Conservation (phyloP, 2,329 filamentous ascomycete genomes). For the Talaromyces sp. region DNA sequence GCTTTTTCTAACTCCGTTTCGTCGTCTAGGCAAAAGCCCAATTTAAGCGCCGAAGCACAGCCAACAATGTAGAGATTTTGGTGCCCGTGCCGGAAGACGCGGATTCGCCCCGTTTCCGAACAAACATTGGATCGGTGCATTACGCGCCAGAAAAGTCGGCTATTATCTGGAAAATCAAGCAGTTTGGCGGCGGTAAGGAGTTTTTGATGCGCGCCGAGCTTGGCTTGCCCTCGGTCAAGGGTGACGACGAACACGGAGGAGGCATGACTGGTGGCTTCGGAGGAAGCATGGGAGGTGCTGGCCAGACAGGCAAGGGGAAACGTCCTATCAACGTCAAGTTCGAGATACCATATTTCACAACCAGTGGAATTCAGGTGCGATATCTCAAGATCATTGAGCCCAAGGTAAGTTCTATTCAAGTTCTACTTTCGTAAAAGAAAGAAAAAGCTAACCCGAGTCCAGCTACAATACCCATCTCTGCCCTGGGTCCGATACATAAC, state of each 20-base stretch:
- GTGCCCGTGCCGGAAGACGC: constrained; percentile 97
- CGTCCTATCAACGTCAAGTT: constrained; percentile 98
- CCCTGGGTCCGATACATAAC: constrained; percentile 99
- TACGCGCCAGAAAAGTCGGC: constrained; percentile 96
- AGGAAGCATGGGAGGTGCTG: constrained; percentile 89
- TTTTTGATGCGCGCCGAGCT: constrained; percentile 98
- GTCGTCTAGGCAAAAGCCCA: constrained; percentile 70
- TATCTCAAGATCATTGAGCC: constrained; percentile 99
- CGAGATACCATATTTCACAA: constrained; percentile 99
- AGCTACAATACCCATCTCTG: constrained; percentile 96
- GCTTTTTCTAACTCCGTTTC: background rate
- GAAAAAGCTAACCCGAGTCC: background rate
- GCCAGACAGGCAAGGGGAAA: constrained; percentile 77
- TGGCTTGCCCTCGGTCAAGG: constrained; percentile 86
- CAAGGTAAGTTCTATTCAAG: constrained; percentile 62
- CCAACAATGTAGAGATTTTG: constrained; percentile 97
- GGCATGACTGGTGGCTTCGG: constrained; percentile 98
- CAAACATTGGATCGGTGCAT: constrained; percentile 94
- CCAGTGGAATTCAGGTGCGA: constrained; percentile 94
- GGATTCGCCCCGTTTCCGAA: constrained; percentile 91
- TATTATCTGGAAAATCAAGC: constrained; percentile 99
- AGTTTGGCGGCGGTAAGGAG: constrained; percentile 97
- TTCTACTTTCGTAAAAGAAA: background rate
- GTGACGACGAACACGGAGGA: constrained; percentile 90
- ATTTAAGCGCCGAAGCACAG: constrained; percentile 95